Evolutionary conservation across 139 green algal genomes (phyloP), one percentile per base, ranked within the genome.

Genomic region (Mesostigma viride): DNA sequence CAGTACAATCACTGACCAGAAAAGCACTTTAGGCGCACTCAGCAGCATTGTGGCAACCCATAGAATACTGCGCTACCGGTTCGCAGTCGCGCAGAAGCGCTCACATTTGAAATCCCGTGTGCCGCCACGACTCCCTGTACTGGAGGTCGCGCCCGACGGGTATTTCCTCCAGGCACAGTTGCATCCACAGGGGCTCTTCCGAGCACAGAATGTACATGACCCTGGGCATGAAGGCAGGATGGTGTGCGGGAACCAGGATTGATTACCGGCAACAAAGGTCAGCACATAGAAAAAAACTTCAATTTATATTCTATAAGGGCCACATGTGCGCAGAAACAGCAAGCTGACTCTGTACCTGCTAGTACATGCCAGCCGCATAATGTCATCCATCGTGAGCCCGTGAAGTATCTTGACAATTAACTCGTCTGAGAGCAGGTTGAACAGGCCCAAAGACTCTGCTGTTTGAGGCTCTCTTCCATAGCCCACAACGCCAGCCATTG

Each of bases 181-280:
- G 58, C 67, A 69, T 58, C 67, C 67, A 73, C 53, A 68, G n/a
- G 1, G 67, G 67, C 56, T 73, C 67, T n/a, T 73, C 67, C n/a
- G n/a, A 24, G 32, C 67, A 73, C 31, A 73, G 35, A 11, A 73
- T 45, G 56, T 73, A 69, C 31, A 73, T n/a, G 57, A 73, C 67
- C n/a, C 67, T 73, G 67, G 53, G 11, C 11, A 30, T 17, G 22
- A 51, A 24, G 8, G 40, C 40, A 14, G 40, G 14, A 8, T 14
- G 14, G 14, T 51, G 8, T 8, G 14, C 8, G 40, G 40, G 8
- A 14, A 51, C 40, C 14, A 14, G 40, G 14, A 51, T 8, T 51
- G 40, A 51, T 51, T 8, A 51, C 40, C 8, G 14, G 40, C 8
- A 24, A 51, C 11, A 51, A 51, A 14, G 11, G 8, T 8, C 8